These are phyloP conservation scores for Microsporum ferrugineum DNA, from an alignment of 2,329 filamentous ascomycete genomes.

Conservation along the genomic window DNA sequence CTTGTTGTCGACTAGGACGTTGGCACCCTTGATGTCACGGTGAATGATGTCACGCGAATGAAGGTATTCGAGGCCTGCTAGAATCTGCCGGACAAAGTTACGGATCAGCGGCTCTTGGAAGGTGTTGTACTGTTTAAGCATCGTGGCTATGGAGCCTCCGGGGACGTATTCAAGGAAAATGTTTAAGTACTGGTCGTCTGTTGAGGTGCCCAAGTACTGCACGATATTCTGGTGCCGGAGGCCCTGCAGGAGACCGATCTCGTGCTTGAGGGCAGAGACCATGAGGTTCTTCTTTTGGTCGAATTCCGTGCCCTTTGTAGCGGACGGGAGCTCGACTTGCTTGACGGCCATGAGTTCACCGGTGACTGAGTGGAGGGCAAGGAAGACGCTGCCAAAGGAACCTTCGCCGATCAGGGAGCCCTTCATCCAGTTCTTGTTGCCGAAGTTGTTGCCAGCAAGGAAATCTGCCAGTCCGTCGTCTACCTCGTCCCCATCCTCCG, in stretches of 20 bases:
- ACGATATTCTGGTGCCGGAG: slow-evolving; percentile 95
- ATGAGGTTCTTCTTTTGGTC: slow-evolving; percentile 93
- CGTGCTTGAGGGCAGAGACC: slow-evolving; percentile 93
- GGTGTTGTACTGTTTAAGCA: slow-evolving; percentile 97
- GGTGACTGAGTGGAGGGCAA: slow-evolving; percentile 88
- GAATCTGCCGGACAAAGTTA: slow-evolving; percentile 92
- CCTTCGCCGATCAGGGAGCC: slow-evolving; percentile 93
- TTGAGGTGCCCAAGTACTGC: slow-evolving; percentile 91
- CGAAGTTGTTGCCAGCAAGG: slow-evolving; percentile 84
- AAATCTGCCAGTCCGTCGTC: slow-evolving; percentile 86
- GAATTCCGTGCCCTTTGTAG: slow-evolving; percentile 62
- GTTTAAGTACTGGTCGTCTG: slow-evolving; percentile 82
- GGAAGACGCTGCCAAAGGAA: slow-evolving; percentile 89
- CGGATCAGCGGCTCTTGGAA: slow-evolving; percentile 85
- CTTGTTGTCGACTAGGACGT: slow-evolving; percentile 97
- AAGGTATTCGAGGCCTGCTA: slow-evolving; percentile 83
- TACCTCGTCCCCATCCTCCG: slow-evolving; percentile 80
- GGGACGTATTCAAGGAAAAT: slow-evolving; percentile 99
- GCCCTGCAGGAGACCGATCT: slow-evolving; percentile 87
- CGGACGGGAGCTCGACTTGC: slow-evolving; percentile 84
- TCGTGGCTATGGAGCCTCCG: slow-evolving; percentile 91
- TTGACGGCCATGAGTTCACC: slow-evolving; percentile 97
- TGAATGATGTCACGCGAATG: slow-evolving; percentile 95
- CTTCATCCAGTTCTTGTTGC: slow-evolving; percentile 99
- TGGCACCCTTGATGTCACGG: slow-evolving; percentile 96